Evolutionary conservation across 208 protist genomes (phyloP), one percentile per base, ranked within the genome.

Genomic region (Trypanosoma caninum): DNA sequence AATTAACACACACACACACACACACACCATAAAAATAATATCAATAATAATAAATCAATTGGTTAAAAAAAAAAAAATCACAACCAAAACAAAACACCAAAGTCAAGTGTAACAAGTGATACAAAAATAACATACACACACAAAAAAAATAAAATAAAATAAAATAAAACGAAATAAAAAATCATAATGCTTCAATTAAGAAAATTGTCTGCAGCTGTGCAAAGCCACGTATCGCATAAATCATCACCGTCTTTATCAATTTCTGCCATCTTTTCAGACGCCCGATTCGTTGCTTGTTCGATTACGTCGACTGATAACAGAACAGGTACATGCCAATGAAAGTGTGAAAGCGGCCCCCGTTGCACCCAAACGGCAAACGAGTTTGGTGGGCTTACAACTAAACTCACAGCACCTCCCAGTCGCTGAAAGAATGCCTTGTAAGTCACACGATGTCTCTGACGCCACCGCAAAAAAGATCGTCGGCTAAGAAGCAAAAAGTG

Each of bases 241-340:
- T 94, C 88, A 65, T 92, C 88, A 22, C 88, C 88, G 58, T 94
- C 80, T 48, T 92, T 91, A 40, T 63, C 65, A 18, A 94, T 60
- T 14, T 80, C 78, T 16, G 79, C 59, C 23, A 89, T 79, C 13
- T 69, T 86, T 18, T 53, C 60, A 3, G 51, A 70, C 3, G 56
- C 69, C 3, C 69, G 57, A 55, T 92, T 92, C 2, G 88, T 92
- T 23, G 74, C 85, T 40, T 95, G 88, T 40, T 89, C 74, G 34
- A 95, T 57, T 16, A 92, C 59, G 20, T 75, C 62, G 31, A 85
- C 74, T 31, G 46, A 50, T 23, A 65, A 40, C 9, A 90, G 28
- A 52, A 76, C 87, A n/a, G 88, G 88, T 18, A 95, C 37, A 72
- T 95, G 88, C 88, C 88, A 95, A 45, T 89, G 78, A 0, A 48